Evolutionary conservation across 305 asterid genomes (phyloP), one percentile per base, ranked within the genome.

Genomic region (Fraxinus paxiana): DNA sequence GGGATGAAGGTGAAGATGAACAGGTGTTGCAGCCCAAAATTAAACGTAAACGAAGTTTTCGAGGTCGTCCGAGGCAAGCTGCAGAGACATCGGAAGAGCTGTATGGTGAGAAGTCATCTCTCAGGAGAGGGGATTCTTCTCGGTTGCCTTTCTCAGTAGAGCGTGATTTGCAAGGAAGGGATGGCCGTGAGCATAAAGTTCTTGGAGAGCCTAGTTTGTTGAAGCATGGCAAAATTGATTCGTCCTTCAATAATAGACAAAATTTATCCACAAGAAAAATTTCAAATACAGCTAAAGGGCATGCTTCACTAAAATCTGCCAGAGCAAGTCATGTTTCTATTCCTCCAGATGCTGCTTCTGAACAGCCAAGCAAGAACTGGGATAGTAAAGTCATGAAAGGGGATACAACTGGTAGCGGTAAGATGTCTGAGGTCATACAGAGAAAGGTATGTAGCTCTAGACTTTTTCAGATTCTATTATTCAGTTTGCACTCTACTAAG

Each of bases 1-100:
- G 97, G 31, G 98, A 96, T 59, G 98, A 94, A 86, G 98, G 96
- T 85, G 99, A 93, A 93, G 97, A 91, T 41, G 99, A 96, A 85
- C 99, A 93, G 89, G 99, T 94, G 20, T 85, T 93, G 90, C 98
- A 94, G 84, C 99, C 99, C 59, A 94, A 88, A 89, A 89, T 94
- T 83, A 96, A 91, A 88, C 88, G 99, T 75, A 96, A 96, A 77
- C 91, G 99, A 34, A 96, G 99, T 83, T 91, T 96, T 67, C 91
- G 98, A 37, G 91, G 90, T 82, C 93, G 98, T 51, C 98, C 98
- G 59, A 91, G 91, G 80, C 97, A 78, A 56, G 88, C 88, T 78
- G 76, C 87, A 17, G 97, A 92, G 75, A 92, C 88, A 81, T 84
- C 88, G 15, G 92, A 90, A 75, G 97, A 93, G 87, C 91, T 82